Percentiles rank a stretch among this genome's conserved stretches.
phyloP scores from a whole-genome alignment of 2,329 filamentous ascomycete genomes.

The Aspergillus tanneri region DNA sequence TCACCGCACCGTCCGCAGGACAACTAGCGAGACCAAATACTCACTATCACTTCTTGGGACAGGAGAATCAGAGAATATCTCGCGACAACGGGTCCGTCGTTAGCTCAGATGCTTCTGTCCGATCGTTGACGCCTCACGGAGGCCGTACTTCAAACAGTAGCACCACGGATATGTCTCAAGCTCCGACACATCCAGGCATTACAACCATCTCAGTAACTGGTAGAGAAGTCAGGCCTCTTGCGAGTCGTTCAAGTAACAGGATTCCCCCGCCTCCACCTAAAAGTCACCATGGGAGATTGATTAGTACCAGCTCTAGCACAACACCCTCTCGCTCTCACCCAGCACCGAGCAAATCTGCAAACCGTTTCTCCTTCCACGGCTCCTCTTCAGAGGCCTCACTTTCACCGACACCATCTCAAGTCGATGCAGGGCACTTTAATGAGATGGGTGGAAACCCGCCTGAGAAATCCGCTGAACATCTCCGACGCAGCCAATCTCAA shows the following conservation, averaged over 20 bases:
- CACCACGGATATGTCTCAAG: conserved; percentile 51
- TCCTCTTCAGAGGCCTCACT: conserved; percentile 23
- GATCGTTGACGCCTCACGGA: conserved; percentile 9
- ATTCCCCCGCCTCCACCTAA: conserved; percentile 69
- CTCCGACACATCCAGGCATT: conserved; percentile 47
- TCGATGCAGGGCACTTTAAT: conserved; percentile 47
- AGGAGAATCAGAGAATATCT: not conserved
- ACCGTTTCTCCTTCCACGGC: conserved; percentile 27
- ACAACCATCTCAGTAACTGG: conserved; percentile 55
- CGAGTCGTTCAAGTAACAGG: conserved; percentile 43
- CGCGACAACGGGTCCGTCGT: not conserved
- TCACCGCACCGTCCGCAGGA: conserved; percentile 17
- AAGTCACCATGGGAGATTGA: conserved; percentile 74
- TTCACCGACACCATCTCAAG: conserved; percentile 49
- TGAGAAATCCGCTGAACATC: conserved; percentile 21
- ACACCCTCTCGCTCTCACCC: conserved; percentile 25
- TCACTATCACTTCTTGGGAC: not conserved
- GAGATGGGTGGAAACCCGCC: conserved; percentile 15
- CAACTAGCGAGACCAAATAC: conserved; percentile 9
- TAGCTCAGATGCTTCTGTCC: conserved; percentile 7
- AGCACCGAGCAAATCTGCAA: conserved; percentile 26
- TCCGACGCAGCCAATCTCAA: conserved; percentile 34
- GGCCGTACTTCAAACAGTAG: conserved; percentile 42
- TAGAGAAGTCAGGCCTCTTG: conserved; percentile 41
- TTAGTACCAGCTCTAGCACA: conserved; percentile 48